Base-by-base conservation (phyloP, 495 filamentous ascomycete species). In the Viridothelium virens region DNA sequence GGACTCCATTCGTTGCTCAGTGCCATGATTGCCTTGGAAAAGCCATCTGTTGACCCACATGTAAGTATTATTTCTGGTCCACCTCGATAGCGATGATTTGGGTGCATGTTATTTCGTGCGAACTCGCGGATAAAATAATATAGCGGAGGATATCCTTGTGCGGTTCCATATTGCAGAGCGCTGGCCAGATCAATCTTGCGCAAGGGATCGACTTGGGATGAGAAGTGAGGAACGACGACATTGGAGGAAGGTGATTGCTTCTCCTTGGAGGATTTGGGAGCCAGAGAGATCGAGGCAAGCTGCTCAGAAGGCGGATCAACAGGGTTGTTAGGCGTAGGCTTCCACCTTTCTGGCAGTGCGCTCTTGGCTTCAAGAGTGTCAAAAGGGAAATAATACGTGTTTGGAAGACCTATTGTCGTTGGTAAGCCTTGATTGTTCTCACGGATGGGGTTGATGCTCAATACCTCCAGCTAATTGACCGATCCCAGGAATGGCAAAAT, bases 381-480 rank as follows among this genome's bases (percentile, higher is more conserved):
- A 74, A 89, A 96, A 16, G 92, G 92, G 73, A 97, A 96, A 76
- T 90, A 90, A 39, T 82, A 83, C 14, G 84, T 76, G 74, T 91
- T 88, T 31, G 92, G 92, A 14, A 95, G 83, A 62, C 90, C 89
- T 92, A 71, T 25, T 37, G 61, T 25, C 63, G 44, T 33, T n/a
- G 50, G 56, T 63, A 39, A 65, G 61, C 63, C 41, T 16, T 31
- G 2, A 62, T 9, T 50, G 61, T 34, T 61, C 14, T 44, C 18
- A 62, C 2, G 39, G 63, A 7, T 36, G n/a, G 56, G 25, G 38
- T 39, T 47, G 80, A 83, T 38, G 77, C 25, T 25, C 25, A 25
- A 25, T 25, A 92, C 92, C 92, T 69, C 91, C 92, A 41, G 92
- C 91, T n/a, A 96, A 74, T 74, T 97, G 95, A 12, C 82, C 83